Evolutionary conservation across 176 grass and related monocot genomes (phyloP), one percentile per base, ranked within the genome.

Genomic region (Oropetium thomaeum): DNA sequence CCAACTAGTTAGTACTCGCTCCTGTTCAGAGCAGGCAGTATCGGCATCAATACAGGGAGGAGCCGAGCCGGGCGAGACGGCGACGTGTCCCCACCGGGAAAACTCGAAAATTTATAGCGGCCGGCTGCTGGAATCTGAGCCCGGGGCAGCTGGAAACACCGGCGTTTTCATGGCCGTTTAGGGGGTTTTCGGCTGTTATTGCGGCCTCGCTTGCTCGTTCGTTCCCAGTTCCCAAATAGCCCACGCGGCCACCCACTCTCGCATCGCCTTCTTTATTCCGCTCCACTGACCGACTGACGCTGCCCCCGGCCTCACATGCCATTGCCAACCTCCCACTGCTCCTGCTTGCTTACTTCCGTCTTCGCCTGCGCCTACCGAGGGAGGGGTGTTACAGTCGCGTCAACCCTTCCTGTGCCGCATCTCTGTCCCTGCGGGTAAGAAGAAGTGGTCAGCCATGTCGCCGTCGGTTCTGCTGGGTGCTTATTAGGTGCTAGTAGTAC

Each of bases 221-320:
- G 44, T 37, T 54, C 15, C 7, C 7, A 17, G n/a, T n/a, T n/a
- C n/a, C n/a, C 68, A 31, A 19, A 41, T 37, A 26, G 28, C 32
- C 37, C 76, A 59, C 65, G 10, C 62, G 48, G 2, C 41, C 67
- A 9, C 68, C 54, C 64, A 30, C 34, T 54, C 28, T 2, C 13
- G 69, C 37, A 37, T 4, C 0, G 29, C 43, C 81, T 84, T 84
- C 70, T 88, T 88, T 88, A 84, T 64, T 88, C 67, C 85, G 20
- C 40, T 10, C 43, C 53, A 14, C 17, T 15, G 14, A 45, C 13
- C 41, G 16, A 49, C 39, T n/a, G 54, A 20, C 2, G 58, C 17
- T 10, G 5, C 44, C 41, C 41, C 12, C 13, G 0, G 9, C 70
- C 1, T 75, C 75, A 79, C 86, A 88, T 88, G 81, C 86, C 80